Evolutionary conservation across 768 basidiomycete genomes (phyloP), one percentile per base, ranked within the genome.

Genomic region (Pulveroboletus frians): DNA sequence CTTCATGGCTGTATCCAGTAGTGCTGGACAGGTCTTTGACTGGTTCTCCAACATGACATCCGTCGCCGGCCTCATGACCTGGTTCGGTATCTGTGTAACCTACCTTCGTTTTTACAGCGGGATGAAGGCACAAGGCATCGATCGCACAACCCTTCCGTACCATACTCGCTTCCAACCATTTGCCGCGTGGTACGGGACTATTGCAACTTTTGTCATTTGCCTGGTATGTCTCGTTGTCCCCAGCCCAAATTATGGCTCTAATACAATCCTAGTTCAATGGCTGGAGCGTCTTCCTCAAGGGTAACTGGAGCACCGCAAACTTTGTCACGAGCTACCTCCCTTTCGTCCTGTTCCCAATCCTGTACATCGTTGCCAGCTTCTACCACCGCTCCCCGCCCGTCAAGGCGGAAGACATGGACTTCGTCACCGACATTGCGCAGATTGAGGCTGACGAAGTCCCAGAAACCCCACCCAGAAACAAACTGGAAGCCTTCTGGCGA

Each of bases 251-350:
- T 23, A 30, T 3, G 15, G 29, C 38, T 71, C 43, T 63, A 14
- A 74, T 70, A 15, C 74, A 69, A 13, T 48, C 39, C 57, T 51
- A 77, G 76, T 77, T 79, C 62, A 75, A 66, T 50, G 77, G 72
- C 13, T 79, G 68, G 64, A 48, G 54, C 3, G 78, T 83, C 37
- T 84, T 84, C 74, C 68, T 82, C 43, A 68, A 66, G 45, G 71
- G 66, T 21, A 53, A 69, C 0, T 85, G 82, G 89, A 61, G 64
- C 23, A 73, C 72, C 4, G 81, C 78, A 27, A 75, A 67, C n/a
- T 94, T 95, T 58, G 75, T 94, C 46, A 92, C 91, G 20, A 90
- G 81, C 65, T 96, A 94, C 66, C 63, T 92, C 38, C 88, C 85
- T 18, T 64, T 82, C 5, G 54, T 62, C n/a, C 46, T 84, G 29